Base-by-base conservation (phyloP, 2,329 filamentous ascomycete genomes). In the Fusarium sp. region DNA sequence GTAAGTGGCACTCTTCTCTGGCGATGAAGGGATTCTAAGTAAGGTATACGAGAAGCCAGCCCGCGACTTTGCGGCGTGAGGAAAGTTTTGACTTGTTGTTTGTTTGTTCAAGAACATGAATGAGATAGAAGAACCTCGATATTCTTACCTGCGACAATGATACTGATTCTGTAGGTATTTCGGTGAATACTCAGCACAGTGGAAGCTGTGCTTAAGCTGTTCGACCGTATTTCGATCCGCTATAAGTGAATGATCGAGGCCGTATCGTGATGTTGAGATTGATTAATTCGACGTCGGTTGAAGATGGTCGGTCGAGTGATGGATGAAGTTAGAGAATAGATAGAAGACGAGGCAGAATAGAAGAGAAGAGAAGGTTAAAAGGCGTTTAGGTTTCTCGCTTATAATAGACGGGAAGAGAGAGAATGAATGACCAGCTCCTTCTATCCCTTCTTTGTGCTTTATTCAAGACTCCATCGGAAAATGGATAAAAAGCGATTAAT, bases 371-470 rank as follows among this genome's bases (percentile, higher is more conserved):
- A 54, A 40, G 33, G 18, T n/a, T n/a, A 21, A 35, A n/a, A 19
- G 58, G 35, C 28, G 47, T 42, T 21, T 23, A 10, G 21, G 49
- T 19, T 54, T 21, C 11, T 35, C 43, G 28, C 40, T 52, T 44
- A 23, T 16, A 46, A 13, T 44, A 33, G 58, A 63, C 19, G 52
- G 40, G 35, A 50, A 40, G 60, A 56, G 49, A 40, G 47, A 57
- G 37, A 49, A 44, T 25, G 42, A 58, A 38, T 57, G 53, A 11
- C 50, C 49, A 35, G 54, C 35, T 60, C 66, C 60, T 66, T 71
- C 61, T 57, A 66, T 66, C 44, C 50, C 40, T 35, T 30, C 56
- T 42, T 30, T 52, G 37, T 46, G 42, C 42, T 50, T 37, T 23
- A 35, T 47, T 52, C 54, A 53, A 44, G 37, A 43, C 37, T 49